Conservation (phyloP, 1,284 basidiomycete species). For the Fomitiporia mediterranea region DNA sequence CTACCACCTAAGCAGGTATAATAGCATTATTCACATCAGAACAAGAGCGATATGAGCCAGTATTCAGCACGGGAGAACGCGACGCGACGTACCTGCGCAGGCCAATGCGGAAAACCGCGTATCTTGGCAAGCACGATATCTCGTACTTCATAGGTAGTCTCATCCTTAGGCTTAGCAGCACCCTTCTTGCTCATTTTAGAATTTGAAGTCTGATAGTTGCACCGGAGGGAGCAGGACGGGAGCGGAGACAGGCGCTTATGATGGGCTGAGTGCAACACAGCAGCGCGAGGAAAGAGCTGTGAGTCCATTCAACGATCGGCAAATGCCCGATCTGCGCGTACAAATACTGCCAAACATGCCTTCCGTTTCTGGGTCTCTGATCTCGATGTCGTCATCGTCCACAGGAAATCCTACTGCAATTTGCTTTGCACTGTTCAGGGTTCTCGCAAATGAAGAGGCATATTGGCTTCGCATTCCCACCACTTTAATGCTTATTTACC, state of each 20-base stretch:
- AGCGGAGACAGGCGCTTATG: background rate
- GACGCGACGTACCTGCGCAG: constrained; percentile 65
- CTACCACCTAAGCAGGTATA: constrained; percentile 55
- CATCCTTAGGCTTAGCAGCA: constrained; percentile 33
- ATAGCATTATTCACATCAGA: constrained; percentile 1
- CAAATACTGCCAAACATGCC: constrained; percentile 6
- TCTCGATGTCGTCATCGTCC: background rate
- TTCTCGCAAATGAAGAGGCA: too few relatives aligned
- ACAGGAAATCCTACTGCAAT: too few relatives aligned
- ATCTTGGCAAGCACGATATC: constrained; percentile 92
- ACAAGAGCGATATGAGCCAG: constrained; percentile 7
- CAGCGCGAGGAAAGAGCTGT: background rate
- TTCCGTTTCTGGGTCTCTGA: background rate
- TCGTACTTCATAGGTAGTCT: constrained; percentile 49
- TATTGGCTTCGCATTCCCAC: too few relatives aligned
- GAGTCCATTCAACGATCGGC: constrained; percentile 8
- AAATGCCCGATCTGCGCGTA: constrained; percentile 7
- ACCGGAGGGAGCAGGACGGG: constrained; percentile 10
- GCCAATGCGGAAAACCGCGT: constrained; percentile 93
- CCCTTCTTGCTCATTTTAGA: constrained; percentile 51
- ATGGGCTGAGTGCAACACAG: constrained; percentile 3
- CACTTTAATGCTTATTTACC: too few relatives aligned
- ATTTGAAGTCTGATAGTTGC: constrained; percentile 38
- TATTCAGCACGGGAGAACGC: constrained; percentile 12
- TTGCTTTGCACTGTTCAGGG: too few relatives aligned